Evolutionary conservation across 768 basidiomycete genomes (phyloP).

Genomic region (Pleurotus platypus): DNA sequence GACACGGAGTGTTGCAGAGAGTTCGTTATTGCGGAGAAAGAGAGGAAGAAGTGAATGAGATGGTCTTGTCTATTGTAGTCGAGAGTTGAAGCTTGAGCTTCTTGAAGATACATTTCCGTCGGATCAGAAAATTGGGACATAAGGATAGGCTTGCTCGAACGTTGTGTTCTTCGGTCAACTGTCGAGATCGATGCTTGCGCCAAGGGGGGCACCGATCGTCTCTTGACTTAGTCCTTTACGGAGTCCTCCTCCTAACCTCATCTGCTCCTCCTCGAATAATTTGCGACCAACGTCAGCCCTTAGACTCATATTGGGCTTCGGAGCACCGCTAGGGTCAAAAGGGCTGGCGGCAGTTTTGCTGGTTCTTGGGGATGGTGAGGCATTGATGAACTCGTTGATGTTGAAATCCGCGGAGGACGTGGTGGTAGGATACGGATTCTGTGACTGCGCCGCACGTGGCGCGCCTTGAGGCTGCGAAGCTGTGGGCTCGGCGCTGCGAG

Average conservation of each 20-base stretch:
- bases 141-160: neutral
- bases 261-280: constrained; percentile 69
- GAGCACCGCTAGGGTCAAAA: constrained; percentile 16
- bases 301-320: constrained; percentile 44
- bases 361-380: constrained; percentile 60
- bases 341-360: constrained; percentile 21
- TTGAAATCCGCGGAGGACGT: constrained; percentile 48
- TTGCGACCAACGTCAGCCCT: constrained; percentile 63
- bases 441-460: constrained; percentile 3
- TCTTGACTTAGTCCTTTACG: constrained; percentile 16
- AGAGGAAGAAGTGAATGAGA: neutral
- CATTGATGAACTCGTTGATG: constrained; percentile 69
- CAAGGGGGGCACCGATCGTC: constrained; percentile 10
- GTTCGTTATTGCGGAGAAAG: neutral
- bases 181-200: constrained; percentile 18
- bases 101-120: neutral
- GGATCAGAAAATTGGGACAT: neutral
- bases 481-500: constrained; percentile 13
- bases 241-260: constrained; percentile 26
- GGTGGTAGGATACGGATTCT: constrained; percentile 33
- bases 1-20: neutral
- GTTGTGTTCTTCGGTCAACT: constrained; percentile 13
- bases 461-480: neutral
- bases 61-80: neutral
- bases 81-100: neutral